phyloP scores from a whole-genome alignment of 352 stramenopile genomes.

The Saprolegnia parasitica region DNA sequence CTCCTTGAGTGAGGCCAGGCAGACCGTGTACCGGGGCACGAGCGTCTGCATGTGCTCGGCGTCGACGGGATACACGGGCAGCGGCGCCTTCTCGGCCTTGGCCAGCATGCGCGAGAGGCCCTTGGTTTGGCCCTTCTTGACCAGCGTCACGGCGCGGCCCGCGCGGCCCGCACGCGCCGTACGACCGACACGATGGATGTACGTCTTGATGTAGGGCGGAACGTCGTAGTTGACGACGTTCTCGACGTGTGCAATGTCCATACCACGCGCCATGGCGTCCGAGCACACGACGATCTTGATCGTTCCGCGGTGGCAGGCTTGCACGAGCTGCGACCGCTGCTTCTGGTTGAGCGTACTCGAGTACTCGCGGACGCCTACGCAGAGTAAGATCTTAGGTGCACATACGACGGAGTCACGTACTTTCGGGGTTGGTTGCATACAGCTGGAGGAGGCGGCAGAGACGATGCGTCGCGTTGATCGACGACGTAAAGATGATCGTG shows the following conservation, averaged over 20 bases:
- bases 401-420: no score
- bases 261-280: constrained; percentile 90
- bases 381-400: constrained; percentile 37
- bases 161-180: constrained; percentile 75
- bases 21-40: constrained; percentile 61
- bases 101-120: constrained; percentile 74
- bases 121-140: constrained; percentile 81
- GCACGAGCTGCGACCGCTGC: constrained; percentile 65
- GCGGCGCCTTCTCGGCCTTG: constrained; percentile 74
- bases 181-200: constrained; percentile 82
- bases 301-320: constrained; percentile 60
- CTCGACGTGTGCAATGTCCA: constrained; percentile 89
- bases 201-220: constrained; percentile 89
- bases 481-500: constrained; percentile 95
- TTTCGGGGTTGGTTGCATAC: constrained; percentile 31
- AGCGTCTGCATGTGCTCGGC: constrained; percentile 77
- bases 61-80: constrained; percentile 58
- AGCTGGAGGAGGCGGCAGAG: constrained; percentile 93
- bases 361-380: constrained; percentile 57
- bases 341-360: constrained; percentile 79
- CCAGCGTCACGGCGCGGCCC: constrained; percentile 68
- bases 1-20: constrained; percentile 67
- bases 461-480: constrained; percentile 94
- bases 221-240: constrained; percentile 95
- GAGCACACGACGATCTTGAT: constrained; percentile 87